Base-by-base conservation (phyloP, 192 early-diverging fungal species). In the Rhizoclosmatium sp. region DNA sequence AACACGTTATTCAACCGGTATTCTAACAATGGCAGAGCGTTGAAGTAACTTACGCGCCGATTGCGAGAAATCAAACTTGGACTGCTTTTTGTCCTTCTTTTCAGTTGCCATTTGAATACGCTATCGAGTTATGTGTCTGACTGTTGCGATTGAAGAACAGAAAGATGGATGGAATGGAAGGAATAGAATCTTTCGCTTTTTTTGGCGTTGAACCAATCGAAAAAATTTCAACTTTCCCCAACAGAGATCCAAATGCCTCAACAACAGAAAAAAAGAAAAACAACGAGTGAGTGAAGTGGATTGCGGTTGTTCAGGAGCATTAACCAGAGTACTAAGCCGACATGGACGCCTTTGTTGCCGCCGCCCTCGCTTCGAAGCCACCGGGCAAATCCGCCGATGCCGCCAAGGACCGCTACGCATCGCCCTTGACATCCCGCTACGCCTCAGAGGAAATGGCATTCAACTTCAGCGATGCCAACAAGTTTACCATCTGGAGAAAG, bases 351-450 rank as follows among this genome's bases (percentile, higher is more conserved):
- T 23, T 75, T 45, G 72, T 75, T n/a, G 59, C 56, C 7, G 72
- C 72, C 5, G 47, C 72, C 19, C 72, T 75, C 59, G 56, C 72
- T 41, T 60, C 74, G 2, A 80, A 80, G 58, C 47, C 81, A 5
- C 72, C 76, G 72, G 54, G 21, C 45, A n/a, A 73, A 19, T 88
- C 89, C 82, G 80, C 82, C 59, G 47, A 19, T 56, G 14, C 59
- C 12, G 5, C 86, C 40, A 94, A 97, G 88, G 87, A 90, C 81
- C 92, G 93, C 82, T 99, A 99, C 88, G 90, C 93, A 80, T 94
- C 93, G 70, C 98, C 98, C n/a, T 90, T 98, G 85, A 97, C 97
- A 41, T 95, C 95, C 78, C 92, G 98, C 47, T 99, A 99, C 85
- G 96, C 96, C 70, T 96, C 94, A 59, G 90, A 94, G 71, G 96